Evolutionary conservation across 1,284 basidiomycete genomes (phyloP), one percentile per base, ranked within the genome.

Genomic region (Ceratobasidium theobromae): DNA sequence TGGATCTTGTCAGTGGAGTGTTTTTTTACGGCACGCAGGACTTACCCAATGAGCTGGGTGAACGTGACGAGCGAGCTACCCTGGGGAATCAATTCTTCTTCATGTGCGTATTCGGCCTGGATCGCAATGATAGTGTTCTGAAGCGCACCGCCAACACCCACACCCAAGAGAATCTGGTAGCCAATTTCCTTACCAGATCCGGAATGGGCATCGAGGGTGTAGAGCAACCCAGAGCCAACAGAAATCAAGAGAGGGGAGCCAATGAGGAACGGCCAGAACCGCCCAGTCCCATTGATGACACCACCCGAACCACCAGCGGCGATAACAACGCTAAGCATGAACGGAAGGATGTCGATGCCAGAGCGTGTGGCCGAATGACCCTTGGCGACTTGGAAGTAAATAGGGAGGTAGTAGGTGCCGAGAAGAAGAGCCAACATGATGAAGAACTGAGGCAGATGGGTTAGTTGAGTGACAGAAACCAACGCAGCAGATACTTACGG

Each of bases 291-390:
- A 30, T 74, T 74, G 57, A 77, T 75, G 40, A 74, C 49, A 4
- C 73, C 78, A 25, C 79, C 79, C 23, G 77, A 68, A 64, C 76
- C 76, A 18, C 75, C 72, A 1, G 72, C 67, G 3, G 65, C 69
- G 28, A 70, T 41, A 43, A 71, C 69, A 21, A 53, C 54, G 45
- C 49, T 52, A 49, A 71, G 62, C 77, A 79, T 78, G 75, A 77
- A 79, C 0, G 77, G 74, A 12, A 80, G 75, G 68, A 80, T 79
- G 68, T 77, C 75, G 67, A 80, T 77, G 38, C 80, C 80, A 1
- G 73, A 73, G 53, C 77, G 73, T n/a, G 78, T 77, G 0, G 79
- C 74, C 2, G 73, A 69, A 65, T 74, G 75, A 16, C 67, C 67
- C 66, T 69, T 74, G 70, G 67, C 74, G 41, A 76, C 76, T 71